Evolutionary conservation across 1,284 basidiomycete species (phyloP), one percentile per base, ranked within the genome.

Genomic region (Leccinum pachyderme): DNA sequence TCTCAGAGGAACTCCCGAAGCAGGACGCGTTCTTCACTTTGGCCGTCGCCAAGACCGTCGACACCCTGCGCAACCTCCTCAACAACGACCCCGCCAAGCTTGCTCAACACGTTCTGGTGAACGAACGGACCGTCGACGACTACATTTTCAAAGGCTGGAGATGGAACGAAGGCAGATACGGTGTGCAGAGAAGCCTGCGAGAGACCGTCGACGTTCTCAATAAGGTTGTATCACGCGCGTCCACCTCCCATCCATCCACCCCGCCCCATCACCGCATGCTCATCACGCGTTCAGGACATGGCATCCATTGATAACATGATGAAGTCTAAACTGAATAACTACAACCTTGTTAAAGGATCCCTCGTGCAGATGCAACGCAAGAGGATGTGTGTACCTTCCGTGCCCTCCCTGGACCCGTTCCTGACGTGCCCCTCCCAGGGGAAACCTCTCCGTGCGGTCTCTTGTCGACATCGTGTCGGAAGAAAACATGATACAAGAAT

Each of bases 1-100:
- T 99, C 48, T 96, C 94, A 15, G 97, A 99, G 68, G 87, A 91
- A 52, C 81, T 99, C 45, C 93, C 95, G 13, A 98, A 98, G 75
- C 85, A 91, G 59, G 97, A 99, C 64, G 70, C 81, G n/a, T 83
- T 83, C 76, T 95, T 97, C 76, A 98, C 93, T 3, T 77, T 83
- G 24, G 86, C 87, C 11, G 89, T 96, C 56, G 91, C 91, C 58
- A 98, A 98, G 80, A 89, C 91, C 25, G 93, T 98, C 56, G 97
- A 99, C 68, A 95, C 94, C 0, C 81, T 98, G 49, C 90, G 95
- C 47, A 92, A 89, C 61, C 81, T 99, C 52, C 76, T 96, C 52
- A 95, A 94, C 68, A 95, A 97, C 64, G 93, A 97, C 68, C 83
- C 89, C 9, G 69, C 79, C 43, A 93, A 93, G 71, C 81, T 98